Evolutionary conservation across 2,329 filamentous ascomycete genomes (phyloP).

Genomic region (Sclerotinia glacialis): DNA sequence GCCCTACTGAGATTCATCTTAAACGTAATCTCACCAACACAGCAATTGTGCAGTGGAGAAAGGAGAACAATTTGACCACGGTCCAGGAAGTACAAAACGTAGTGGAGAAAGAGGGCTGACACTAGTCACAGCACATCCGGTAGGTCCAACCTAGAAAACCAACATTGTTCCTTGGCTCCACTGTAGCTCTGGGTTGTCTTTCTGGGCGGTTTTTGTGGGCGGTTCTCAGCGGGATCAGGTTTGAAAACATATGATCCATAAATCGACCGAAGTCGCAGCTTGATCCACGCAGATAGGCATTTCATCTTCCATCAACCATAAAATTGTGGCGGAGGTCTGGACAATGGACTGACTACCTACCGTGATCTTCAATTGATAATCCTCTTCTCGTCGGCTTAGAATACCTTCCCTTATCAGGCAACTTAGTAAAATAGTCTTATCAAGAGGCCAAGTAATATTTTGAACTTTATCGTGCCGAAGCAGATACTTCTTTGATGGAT

Average conservation of each 20-base stretch:
- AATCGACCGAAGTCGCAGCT: conserved; percentile 3
- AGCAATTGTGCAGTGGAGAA: conserved; percentile 4
- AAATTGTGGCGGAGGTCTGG: not conserved
- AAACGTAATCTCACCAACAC: conserved; percentile 9
- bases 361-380: not conserved
- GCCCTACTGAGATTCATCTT: conserved; percentile 11
- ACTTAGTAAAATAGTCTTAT: not conserved
- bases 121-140: not conserved
- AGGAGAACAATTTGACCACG: conserved; percentile 6
- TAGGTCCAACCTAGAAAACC: conserved; percentile 4
- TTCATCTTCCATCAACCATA: not conserved
- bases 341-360: not conserved
- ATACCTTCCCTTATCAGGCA: not conserved
- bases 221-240: not conserved
- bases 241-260: not conserved
- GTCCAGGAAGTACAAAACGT: conserved; percentile 3
- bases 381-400: conserved; percentile 7
- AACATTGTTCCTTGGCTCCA: conserved; percentile 12
- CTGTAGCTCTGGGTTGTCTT: not conserved
- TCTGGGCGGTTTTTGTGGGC: not conserved
- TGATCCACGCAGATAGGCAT: not conserved
- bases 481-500: not conserved
- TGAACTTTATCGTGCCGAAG: not conserved
- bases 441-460: not conserved
- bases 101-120: conserved; percentile 15